phyloP scores from a whole-genome alignment of 2,329 filamentous ascomycete species.

The Fusarium subtropicale region DNA sequence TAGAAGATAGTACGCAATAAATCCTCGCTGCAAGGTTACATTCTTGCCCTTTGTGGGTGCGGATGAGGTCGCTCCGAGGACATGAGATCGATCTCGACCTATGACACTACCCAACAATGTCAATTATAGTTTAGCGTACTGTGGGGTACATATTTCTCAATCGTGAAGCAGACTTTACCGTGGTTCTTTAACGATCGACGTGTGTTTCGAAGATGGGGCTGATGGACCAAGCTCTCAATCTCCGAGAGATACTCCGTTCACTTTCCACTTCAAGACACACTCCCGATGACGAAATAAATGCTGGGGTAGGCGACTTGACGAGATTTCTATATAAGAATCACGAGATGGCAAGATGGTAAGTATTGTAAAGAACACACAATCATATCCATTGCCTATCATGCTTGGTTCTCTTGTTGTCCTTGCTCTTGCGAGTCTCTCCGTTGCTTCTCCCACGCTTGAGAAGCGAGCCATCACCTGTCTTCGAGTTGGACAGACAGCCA shows the following conservation, averaged over 20 bases:
- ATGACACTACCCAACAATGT: neutral
- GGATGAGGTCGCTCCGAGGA: neutral
- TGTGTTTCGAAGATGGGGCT: neutral
- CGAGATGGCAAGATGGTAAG: rapidly evolving
- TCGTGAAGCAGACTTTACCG: neutral
- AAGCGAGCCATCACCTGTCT: constrained; percentile 42
- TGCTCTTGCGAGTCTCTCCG: constrained; percentile 12
- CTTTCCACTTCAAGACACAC: constrained; percentile 34
- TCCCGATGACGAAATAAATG: constrained; percentile 38
- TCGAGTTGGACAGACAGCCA: constrained; percentile 51
- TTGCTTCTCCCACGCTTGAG: constrained; percentile 26
- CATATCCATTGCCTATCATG: constrained; percentile 4
- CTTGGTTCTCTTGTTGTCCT: constrained; percentile 19
- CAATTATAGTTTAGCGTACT: neutral
- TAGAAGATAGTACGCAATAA: neutral
- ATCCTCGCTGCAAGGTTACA: no score
- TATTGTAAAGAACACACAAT: rapidly evolving
- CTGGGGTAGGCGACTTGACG: constrained; percentile 1
- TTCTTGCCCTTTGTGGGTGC: neutral
- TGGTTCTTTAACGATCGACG: neutral
- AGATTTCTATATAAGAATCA: constrained; percentile 12
- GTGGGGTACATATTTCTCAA: neutral
- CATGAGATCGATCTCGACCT: neutral
- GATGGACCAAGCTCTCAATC: neutral
- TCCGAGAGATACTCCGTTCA: constrained; percentile 40